phyloP scores from a whole-genome alignment of 345 rosid genomes.

The Odontarrhena argentea region DNA sequence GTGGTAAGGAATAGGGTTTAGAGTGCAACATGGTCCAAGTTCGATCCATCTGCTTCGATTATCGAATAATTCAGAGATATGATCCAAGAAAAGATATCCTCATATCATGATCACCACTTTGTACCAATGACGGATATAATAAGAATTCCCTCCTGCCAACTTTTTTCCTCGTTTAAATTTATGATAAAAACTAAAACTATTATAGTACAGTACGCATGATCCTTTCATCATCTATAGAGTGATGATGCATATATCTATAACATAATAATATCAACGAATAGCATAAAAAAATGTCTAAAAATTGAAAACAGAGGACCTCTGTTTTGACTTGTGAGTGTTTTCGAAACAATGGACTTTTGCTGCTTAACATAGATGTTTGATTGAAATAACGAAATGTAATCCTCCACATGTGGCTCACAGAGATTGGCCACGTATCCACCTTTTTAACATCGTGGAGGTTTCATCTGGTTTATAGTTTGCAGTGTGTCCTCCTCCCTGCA shows the following conservation, averaged over 20 bases:
- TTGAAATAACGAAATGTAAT: not conserved
- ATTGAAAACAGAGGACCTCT: not conserved
- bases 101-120: too few species aligned
- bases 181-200: too few species aligned
- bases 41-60: not conserved
- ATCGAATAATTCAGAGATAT: too few species aligned
- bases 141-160: not conserved
- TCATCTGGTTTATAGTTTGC: constrained; percentile 54
- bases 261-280: too few species aligned
- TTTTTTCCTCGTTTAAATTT: not conserved
- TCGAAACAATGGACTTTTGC: too few species aligned
- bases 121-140: too few species aligned
- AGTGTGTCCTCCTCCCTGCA: constrained; percentile 72
- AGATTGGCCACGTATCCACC: constrained; percentile 29
- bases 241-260: too few species aligned
- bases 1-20: constrained; percentile 40
- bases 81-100: too few species aligned
- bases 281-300: too few species aligned
- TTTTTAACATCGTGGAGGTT: constrained; percentile 49
- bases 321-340: not conserved
- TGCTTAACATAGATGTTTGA: too few species aligned
- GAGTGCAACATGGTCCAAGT: constrained; percentile 34
- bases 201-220: too few species aligned
- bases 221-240: too few species aligned
- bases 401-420: not conserved